phyloP scores from a whole-genome alignment of 352 stramenopile species.

The Globisporangium cylindrosporum region DNA sequence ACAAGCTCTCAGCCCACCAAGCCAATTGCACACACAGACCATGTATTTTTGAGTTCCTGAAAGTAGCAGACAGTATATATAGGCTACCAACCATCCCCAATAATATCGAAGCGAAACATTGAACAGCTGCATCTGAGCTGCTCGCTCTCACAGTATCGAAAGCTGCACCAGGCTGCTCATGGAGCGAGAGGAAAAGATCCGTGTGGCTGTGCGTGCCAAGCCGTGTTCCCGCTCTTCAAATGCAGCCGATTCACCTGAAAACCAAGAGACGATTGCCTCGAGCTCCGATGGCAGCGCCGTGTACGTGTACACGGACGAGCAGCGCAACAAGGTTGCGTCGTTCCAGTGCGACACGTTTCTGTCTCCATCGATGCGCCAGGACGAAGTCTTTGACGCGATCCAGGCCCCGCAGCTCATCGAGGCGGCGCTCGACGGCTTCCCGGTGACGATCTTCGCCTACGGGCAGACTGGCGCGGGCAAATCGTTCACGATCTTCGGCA shows the following conservation, averaged over 20 bases:
- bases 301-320: slow-evolving; percentile 41
- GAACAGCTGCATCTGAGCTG: neutral
- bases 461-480: slow-evolving; percentile 73
- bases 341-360: slow-evolving; percentile 72
- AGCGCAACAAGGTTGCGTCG: slow-evolving; percentile 32
- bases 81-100: neutral
- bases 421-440: slow-evolving; percentile 56
- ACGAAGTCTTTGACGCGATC: slow-evolving; percentile 56
- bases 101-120: neutral
- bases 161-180: slow-evolving; percentile 16
- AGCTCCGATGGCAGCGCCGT: slow-evolving; percentile 41
- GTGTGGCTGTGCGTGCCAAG: slow-evolving; percentile 59
- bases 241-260: neutral
- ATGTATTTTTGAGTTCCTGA: slow-evolving; percentile 1
- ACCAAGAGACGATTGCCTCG: slow-evolving; percentile 28
- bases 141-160: neutral
- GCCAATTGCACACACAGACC: neutral
- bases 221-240: slow-evolving; percentile 18
- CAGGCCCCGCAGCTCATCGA: slow-evolving; percentile 41
- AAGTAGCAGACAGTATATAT: neutral
- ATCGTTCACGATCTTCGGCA: slow-evolving; percentile 74
- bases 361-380: slow-evolving; percentile 29
- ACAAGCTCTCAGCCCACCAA: neutral
- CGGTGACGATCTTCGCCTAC: slow-evolving; percentile 76
- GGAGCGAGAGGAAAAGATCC: slow-evolving; percentile 67